A percentile compares a stretch with the other conserved stretches of the same genome.
Conservation (phyloP, 2,329 filamentous ascomycete genomes). For the Diaporthe sp. region DNA sequence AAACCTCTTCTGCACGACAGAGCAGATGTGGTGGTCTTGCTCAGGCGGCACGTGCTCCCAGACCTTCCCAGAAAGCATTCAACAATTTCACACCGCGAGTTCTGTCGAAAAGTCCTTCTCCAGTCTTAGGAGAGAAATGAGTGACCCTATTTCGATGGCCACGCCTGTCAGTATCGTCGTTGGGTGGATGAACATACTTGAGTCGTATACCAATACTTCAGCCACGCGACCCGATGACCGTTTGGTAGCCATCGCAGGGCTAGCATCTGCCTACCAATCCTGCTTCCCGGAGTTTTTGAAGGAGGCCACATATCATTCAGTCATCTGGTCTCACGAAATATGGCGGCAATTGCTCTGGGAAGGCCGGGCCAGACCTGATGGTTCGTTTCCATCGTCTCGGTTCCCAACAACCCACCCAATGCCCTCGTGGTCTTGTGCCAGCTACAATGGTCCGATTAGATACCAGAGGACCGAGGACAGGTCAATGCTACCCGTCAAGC, state of each 20-base stretch:
- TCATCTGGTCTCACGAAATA: background rate
- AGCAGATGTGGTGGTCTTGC: conserved; percentile 28
- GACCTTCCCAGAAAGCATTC: background rate
- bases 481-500: background rate
- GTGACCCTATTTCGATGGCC: background rate
- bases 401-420: conserved; percentile 13
- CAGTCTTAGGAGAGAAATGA: background rate
- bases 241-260: conserved; percentile 17
- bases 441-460: background rate
- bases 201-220: background rate
- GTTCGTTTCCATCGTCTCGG: background rate
- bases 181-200: conserved; percentile 8
- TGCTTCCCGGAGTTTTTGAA: background rate
- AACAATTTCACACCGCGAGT: background rate
- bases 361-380: background rate
- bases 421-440: conserved; percentile 8
- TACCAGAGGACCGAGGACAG: background rate
- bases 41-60: background rate
- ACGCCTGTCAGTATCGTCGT: background rate
- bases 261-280: background rate
- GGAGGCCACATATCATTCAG: background rate
- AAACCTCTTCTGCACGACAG: conserved; percentile 18
- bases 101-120: background rate
- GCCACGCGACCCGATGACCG: conserved; percentile 10
- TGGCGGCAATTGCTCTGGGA: conserved; percentile 1